Base-by-base conservation (phyloP, 1,284 basidiomycete genomes). In the Cryptococcus depauperatus region DNA sequence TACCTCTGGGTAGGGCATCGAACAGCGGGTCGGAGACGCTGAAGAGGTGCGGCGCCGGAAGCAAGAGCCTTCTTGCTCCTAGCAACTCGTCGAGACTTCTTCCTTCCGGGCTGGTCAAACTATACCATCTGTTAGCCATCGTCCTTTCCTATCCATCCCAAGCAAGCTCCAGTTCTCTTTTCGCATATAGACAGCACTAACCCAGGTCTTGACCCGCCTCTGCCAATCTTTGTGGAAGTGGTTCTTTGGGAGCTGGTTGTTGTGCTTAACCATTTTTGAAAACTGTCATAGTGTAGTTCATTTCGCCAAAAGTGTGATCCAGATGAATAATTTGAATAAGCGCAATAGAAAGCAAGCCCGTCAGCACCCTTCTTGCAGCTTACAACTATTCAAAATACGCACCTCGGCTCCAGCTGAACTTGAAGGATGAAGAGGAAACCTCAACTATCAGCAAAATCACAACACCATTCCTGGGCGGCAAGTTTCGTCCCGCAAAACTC, bases 71-170 rank as follows among this genome's bases (percentile, higher is more conserved):
- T 97, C 66, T 79, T 77, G 75, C 88, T 83, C 74, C 95, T 88
- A 43, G 92, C 90, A 54, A 79, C 83, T 72, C 95, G 87, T 73
- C 95, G 82, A 72, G 89, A 85, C 75, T 93, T 86, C 78, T 98
- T 98, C 74, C 87, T 86, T 50, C 92, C 95, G 56, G 93, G 90
- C 76, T 98, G 95, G 79, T 98, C 88, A 73, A 98, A 98, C 93
- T 92, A 4, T 10, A 38, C 7, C 40, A 10, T 35, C 8, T 33
- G 16, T 5, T 14, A 27, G 18, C 14, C 40, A n/a, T 16, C 37
- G 16, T 43, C 32, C 33, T 25, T 41, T 27, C 33, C 21, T 13
- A 22, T 28, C 46, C 32, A 33, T 25, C n/a, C 35, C 18, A 34
- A 38, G 22, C 32, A 35, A 16, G 19, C 37, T 26, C 16, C 35